Evolutionary conservation across 176 grass and related monocot species (phyloP).

Genomic region (Olyra latifolia): DNA sequence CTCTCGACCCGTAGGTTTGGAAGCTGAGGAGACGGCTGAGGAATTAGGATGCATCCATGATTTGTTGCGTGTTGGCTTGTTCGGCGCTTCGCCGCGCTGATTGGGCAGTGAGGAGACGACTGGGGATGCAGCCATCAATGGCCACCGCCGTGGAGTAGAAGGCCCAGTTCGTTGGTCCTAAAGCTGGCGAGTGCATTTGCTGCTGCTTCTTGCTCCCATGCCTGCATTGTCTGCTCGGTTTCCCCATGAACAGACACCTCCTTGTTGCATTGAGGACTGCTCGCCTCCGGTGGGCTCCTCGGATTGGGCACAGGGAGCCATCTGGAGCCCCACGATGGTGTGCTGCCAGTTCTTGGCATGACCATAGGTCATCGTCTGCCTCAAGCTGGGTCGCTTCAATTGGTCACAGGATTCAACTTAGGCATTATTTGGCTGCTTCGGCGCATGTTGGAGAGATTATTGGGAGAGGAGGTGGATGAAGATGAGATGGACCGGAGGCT

Average conservation of each 20-base stretch:
- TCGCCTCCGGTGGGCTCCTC: conserved; percentile 30
- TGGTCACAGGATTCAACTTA: background rate
- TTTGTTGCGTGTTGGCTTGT: background rate
- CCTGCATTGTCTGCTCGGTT: background rate
- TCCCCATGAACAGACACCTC: conserved; percentile 42
- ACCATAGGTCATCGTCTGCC: background rate
- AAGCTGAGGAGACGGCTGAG: too few species aligned
- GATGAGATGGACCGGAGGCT: background rate
- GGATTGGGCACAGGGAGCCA: background rate
- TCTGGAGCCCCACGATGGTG: background rate
- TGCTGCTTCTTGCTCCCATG: background rate
- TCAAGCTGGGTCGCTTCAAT: background rate
- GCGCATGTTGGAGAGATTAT: background rate
- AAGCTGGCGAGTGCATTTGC: conserved; percentile 5
- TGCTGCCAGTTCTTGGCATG: background rate
- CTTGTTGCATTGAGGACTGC: background rate
- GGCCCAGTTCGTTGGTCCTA: background rate
- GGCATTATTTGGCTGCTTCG: conserved; percentile 18
- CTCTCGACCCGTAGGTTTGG: background rate
- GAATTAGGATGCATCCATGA: too few species aligned
- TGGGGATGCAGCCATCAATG: background rate
- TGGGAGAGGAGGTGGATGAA: background rate
- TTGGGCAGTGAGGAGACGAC: background rate
- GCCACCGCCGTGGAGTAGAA: conserved; percentile 6
- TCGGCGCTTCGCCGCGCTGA: background rate